phyloP scores from a whole-genome alignment of 2,329 filamentous ascomycete genomes.

The Bipolaris gigantea region DNA sequence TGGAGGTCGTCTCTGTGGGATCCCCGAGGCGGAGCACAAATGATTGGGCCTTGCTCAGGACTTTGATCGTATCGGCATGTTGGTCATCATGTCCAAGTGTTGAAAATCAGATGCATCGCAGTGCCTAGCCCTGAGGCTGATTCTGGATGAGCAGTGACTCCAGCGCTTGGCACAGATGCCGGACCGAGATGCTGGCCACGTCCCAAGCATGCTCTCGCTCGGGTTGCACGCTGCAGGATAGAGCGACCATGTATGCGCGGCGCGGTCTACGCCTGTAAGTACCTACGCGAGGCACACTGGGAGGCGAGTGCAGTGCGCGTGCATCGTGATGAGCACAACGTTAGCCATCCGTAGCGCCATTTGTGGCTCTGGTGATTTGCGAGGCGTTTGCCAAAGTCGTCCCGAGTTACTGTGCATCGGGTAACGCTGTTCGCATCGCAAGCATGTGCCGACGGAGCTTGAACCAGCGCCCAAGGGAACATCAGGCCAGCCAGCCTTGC shows the following conservation, averaged over 20 bases:
- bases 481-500: not conserved
- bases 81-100: not conserved
- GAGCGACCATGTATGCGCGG: not conserved
- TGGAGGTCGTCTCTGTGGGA: not conserved
- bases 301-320: not conserved
- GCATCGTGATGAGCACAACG: not conserved
- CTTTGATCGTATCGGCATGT: not conserved
- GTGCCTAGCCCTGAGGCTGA: not conserved
- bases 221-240: not conserved
- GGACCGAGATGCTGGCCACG: slow-evolving; percentile 1
- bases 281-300: not conserved
- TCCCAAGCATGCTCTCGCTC: not conserved
- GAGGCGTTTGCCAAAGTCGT: slow-evolving; percentile 5
- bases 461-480: slow-evolving; percentile 1
- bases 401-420: not conserved
- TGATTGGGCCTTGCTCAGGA: slow-evolving; percentile 8
- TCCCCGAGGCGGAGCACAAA: slow-evolving; percentile 4
- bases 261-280: not conserved
- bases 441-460: slow-evolving; percentile 1
- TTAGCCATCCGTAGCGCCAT: not conserved
- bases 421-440: not conserved
- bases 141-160: not conserved
- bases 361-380: not conserved
- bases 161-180: slow-evolving; percentile 1
- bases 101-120: slow-evolving; percentile 1